Evolutionary conservation across 805 yeast genomes (phyloP), one percentile per base, ranked within the genome.

Genomic region (Suhomyces sp.): DNA sequence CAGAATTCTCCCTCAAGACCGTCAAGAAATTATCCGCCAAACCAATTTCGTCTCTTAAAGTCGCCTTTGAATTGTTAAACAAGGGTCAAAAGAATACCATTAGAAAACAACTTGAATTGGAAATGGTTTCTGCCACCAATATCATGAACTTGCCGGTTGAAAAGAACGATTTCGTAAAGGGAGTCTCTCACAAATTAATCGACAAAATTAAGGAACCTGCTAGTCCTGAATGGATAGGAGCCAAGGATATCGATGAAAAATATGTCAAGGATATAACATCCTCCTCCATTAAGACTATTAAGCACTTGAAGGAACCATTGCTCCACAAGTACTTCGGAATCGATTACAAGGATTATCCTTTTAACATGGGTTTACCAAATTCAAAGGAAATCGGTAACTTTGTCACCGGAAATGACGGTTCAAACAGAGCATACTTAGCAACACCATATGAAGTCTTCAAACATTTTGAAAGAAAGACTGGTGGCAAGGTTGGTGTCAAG

Each of bases 21-120:
- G 63, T 73, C 36, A 70, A 69, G 28, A 79, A 74, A 16, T 67
- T 91, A 43, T 60, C 65, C 30, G 61, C 72, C 31, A 85, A 88
- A 58, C 85, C 95, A 4, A 84, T 86, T 28, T 70, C 86, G n/a
- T 83, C 95, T 13, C 66, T 88, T 46, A 79, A 83, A 53, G 79
- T 88, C 25, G 79, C 86, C 2, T 72, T 80, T 45, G 82, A 79
- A 39, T 68, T 86, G 43, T 65, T 88, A 57, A 76, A 82, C 50
- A 68, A 73, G 40, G 86, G 88, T 34, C 55, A 73, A 15, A 53
- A 65, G 23, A 69, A 77, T 40, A 72, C 81, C 41, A 77, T 88
- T 48, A 71, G 72, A 36, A 66, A 77, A 31, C 84, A 91, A 23
- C 65, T 93, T 39, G 76, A 76, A 46, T 74, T 77, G 48, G 98